phyloP scores from a whole-genome alignment of 2,329 filamentous ascomycete genomes.

The Dothistroma septosporum region DNA sequence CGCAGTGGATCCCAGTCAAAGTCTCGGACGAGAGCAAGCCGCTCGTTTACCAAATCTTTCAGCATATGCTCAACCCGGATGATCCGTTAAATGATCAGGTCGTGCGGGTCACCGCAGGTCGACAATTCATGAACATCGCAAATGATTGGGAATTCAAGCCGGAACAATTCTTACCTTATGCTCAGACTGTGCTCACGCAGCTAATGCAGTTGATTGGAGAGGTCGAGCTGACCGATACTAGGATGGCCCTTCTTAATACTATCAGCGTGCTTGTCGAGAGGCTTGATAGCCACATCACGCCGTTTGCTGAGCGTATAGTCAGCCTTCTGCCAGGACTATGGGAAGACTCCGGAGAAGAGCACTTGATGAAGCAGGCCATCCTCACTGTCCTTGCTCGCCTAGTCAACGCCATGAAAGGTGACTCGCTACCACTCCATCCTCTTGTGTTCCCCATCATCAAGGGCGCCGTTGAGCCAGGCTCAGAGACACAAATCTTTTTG shows the following conservation, averaged over 20 bases:
- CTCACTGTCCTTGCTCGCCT: slow-evolving; percentile 79
- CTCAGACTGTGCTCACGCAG: slow-evolving; percentile 65
- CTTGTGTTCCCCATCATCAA: slow-evolving; percentile 78
- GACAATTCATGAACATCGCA: slow-evolving; percentile 73
- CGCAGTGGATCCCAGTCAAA: slow-evolving; percentile 82
- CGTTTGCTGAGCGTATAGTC: slow-evolving; percentile 75
- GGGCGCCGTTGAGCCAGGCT: slow-evolving; percentile 71
- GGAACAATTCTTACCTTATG: slow-evolving; percentile 71
- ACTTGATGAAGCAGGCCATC: slow-evolving; percentile 90
- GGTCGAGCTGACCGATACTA: slow-evolving; percentile 79
- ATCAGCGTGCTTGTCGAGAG: slow-evolving; percentile 75
- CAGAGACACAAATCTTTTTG: slow-evolving; percentile 71
- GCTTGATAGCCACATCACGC: slow-evolving; percentile 67
- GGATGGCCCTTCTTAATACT: slow-evolving; percentile 83
- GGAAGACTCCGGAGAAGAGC: slow-evolving; percentile 79
- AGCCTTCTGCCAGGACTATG: slow-evolving; percentile 74
- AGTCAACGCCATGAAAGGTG: slow-evolving; percentile 76
- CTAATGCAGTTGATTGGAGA: slow-evolving; percentile 75
- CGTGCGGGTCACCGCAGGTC: slow-evolving; percentile 83
- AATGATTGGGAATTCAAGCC: slow-evolving; percentile 80
- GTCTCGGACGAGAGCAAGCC: slow-evolving; percentile 64
- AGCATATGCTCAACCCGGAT: slow-evolving; percentile 72
- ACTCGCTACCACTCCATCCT: slow-evolving; percentile 72
- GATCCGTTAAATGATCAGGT: slow-evolving; percentile 84
- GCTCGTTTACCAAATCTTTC: slow-evolving; percentile 82